These are phyloP conservation scores for Limtongozyma cylindracea DNA, from an alignment of 805 yeast genomes.

Conservation along the genomic window DNA sequence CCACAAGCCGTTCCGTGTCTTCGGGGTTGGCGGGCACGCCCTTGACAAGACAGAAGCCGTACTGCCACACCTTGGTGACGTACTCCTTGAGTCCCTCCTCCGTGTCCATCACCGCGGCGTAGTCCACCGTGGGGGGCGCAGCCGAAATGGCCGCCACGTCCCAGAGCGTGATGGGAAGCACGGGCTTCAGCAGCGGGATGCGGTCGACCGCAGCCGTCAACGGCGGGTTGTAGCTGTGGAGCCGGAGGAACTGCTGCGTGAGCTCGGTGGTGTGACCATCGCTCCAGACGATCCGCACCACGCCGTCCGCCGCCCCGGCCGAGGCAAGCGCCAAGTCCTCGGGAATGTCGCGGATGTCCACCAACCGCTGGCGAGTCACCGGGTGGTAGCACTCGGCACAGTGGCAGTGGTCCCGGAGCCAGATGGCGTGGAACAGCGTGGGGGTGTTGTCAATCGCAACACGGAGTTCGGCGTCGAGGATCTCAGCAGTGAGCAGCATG, in stretches of 20 bases:
- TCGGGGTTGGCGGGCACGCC: constrained; percentile 34
- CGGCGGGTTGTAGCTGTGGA: constrained; percentile 27
- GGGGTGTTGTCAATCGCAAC: constrained; percentile 1
- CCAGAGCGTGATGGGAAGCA: constrained; percentile 17
- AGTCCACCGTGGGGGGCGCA: constrained; percentile 22
- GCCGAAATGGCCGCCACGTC: constrained; percentile 11
- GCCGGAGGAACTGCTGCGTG: constrained; percentile 14
- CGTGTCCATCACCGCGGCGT: constrained; percentile 13
- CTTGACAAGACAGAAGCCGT: constrained; percentile 37
- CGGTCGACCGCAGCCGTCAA: constrained; percentile 9
- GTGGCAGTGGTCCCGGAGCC: constrained; percentile 44
- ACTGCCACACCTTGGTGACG: constrained; percentile 22
- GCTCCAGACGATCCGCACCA: constrained; percentile 11
- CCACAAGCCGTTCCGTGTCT: constrained; percentile 29
- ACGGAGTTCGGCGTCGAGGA: constrained; percentile 1
- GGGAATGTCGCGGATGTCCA: constrained; percentile 22
- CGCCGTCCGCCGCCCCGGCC: constrained; percentile 2
- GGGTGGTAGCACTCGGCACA: constrained; percentile 27
- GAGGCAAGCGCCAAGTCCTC: constrained; percentile 6
- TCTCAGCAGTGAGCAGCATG: too few relatives aligned
- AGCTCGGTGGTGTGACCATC: constrained; percentile 12
- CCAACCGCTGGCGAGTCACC: constrained; percentile 29
- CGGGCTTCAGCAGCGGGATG: constrained; percentile 6
- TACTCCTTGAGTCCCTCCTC: constrained; percentile 24
- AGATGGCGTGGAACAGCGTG: constrained; percentile 11